These are phyloP conservation scores for Euphrasia confusa DNA, from an alignment of 257 asterid genomes.

Conservation along the genomic window DNA sequence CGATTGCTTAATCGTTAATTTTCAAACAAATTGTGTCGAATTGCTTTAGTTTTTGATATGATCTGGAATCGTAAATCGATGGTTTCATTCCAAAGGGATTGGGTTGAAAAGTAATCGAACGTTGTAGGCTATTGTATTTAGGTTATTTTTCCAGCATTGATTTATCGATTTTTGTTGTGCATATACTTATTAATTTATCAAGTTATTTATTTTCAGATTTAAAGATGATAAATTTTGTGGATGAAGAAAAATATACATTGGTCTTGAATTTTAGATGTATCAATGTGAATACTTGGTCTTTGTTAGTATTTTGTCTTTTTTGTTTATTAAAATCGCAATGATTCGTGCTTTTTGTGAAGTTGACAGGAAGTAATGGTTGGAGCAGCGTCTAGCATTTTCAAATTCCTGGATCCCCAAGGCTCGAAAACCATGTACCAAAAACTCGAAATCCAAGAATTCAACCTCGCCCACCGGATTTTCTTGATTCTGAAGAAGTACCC, in stretches of 20 bases:
- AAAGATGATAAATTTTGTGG: too few species aligned
- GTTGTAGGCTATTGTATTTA: too few species aligned
- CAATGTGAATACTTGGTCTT: too few species aligned
- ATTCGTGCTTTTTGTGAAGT: too few species aligned
- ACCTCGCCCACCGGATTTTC: conserved; percentile 45
- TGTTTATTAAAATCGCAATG: too few species aligned
- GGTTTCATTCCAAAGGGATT: neutral
- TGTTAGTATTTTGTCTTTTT: too few species aligned
- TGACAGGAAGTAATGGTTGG: conserved; percentile 81
- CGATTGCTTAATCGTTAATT: neutral
- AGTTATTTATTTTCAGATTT: too few species aligned
- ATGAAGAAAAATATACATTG: too few species aligned
- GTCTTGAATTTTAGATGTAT: too few species aligned
- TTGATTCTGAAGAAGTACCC: conserved; percentile 39
- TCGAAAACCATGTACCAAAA: conserved; percentile 40
- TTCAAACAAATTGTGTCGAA: neutral
- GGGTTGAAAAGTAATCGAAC: neutral
- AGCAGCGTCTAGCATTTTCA: conserved; percentile 64
- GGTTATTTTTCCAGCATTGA: too few species aligned
- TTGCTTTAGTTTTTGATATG: neutral
- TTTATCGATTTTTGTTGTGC: too few species aligned
- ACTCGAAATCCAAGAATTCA: conserved; percentile 41
- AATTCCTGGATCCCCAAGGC: conserved; percentile 45
- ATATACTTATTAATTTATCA: too few species aligned
- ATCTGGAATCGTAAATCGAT: conserved; percentile 13